A percentile compares a stretch with the other conserved stretches of the same genome.
Conservation (phyloP, 1,139 yeast species). For the Geotrichum cucujoidarum region DNA sequence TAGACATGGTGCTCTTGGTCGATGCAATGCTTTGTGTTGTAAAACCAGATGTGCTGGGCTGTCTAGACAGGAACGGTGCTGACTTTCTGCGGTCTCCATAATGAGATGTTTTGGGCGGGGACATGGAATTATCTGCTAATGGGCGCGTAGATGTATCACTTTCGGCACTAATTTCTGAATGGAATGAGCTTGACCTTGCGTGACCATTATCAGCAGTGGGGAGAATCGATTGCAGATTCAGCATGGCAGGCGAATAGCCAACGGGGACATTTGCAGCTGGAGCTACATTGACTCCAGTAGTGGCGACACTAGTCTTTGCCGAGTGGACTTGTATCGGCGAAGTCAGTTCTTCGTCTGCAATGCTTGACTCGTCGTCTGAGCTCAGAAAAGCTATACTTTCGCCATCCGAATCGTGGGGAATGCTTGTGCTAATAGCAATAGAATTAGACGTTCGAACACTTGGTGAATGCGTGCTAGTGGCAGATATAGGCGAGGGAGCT, state of each 20-base stretch:
- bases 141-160: constrained; percentile 10
- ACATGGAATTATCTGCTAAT: constrained; percentile 1
- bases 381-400: constrained; percentile 12
- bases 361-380: constrained; percentile 13
- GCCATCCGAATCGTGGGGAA: background rate
- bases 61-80: constrained; percentile 11
- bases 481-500: too few species aligned
- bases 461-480: too few species aligned
- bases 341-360: constrained; percentile 6
- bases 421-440: constrained; percentile 8
- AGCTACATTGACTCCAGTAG: constrained; percentile 3
- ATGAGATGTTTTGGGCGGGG: constrained; percentile 3
- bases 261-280: constrained; percentile 6
- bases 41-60: constrained; percentile 1
- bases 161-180: constrained; percentile 6
- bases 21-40: background rate
- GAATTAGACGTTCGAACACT: background rate
- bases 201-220: background rate
- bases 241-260: constrained; percentile 9
- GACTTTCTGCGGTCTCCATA: constrained; percentile 13
- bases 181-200: constrained; percentile 4
- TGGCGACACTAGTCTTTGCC: constrained; percentile 5
- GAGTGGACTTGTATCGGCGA: constrained; percentile 8
- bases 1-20: constrained; percentile 1
- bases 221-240: constrained; percentile 8